These are phyloP conservation scores for Casuarina cunninghamiana DNA, from an alignment of 306 rosid genomes.

Conservation along the genomic window DNA sequence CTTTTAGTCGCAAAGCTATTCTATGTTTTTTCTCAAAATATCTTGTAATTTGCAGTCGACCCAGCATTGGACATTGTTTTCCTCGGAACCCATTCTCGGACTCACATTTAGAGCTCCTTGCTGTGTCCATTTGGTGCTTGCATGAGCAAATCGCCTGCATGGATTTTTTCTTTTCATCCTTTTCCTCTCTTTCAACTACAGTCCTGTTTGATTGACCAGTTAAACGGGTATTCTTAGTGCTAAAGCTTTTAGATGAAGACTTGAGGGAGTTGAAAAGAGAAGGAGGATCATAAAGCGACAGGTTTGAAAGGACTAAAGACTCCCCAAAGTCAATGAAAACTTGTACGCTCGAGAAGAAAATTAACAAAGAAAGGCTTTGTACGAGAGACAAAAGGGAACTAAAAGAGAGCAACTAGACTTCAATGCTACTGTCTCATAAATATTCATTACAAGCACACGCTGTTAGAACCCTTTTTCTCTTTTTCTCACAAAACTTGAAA, in stretches of 20 bases:
- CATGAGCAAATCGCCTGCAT: too few relatives aligned
- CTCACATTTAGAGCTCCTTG: not conserved
- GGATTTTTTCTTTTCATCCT: too few relatives aligned
- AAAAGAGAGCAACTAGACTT: not conserved
- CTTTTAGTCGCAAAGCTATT: constrained; percentile 38
- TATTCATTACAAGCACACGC: too few relatives aligned
- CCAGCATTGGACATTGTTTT: constrained; percentile 26
- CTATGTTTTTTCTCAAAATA: constrained; percentile 27
- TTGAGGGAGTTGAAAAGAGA: not conserved
- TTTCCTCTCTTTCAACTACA: too few relatives aligned
- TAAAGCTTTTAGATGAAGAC: too few relatives aligned
- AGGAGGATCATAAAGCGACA: constrained; percentile 16
- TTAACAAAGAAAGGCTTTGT: not conserved
- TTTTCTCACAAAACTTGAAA: constrained; percentile 23
- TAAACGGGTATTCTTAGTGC: too few relatives aligned
- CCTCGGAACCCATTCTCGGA: not conserved
- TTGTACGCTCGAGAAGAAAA: too few relatives aligned
- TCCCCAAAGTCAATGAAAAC: constrained; percentile 14
- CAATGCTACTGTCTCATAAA: too few relatives aligned
- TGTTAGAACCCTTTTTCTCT: too few relatives aligned
- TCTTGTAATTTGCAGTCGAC: constrained; percentile 19
- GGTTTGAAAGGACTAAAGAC: not conserved
- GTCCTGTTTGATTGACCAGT: too few relatives aligned
- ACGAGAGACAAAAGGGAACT: not conserved
- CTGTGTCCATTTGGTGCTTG: not conserved